Evolutionary conservation across 169 alveolate genomes (phyloP).

Genomic region (Toxoplasma gondii): DNA sequence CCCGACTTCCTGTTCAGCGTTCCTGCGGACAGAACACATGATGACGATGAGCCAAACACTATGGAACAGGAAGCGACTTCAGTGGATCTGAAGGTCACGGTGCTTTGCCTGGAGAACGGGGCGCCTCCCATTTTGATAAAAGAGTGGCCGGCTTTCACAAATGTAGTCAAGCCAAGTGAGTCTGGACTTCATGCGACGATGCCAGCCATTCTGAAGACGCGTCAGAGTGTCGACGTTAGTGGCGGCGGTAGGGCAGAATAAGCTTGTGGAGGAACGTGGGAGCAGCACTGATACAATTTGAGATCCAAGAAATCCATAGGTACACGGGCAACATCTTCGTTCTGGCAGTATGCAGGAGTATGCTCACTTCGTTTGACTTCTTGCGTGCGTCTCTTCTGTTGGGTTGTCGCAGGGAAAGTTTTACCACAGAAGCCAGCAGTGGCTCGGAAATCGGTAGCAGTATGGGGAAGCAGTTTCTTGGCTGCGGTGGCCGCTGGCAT

Average conservation of each 20-base stretch:
- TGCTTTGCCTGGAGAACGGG: background rate
- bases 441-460: background rate
- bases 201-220: background rate
- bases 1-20: conserved; percentile 7
- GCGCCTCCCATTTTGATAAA: background rate
- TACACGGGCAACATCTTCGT: too few relatives aligned
- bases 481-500: background rate
- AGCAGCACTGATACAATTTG: too few relatives aligned
- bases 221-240: background rate
- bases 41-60: background rate
- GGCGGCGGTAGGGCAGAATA: background rate
- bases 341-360: too few relatives aligned
- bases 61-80: conserved; percentile 1
- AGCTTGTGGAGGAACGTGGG: background rate
- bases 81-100: conserved; percentile 29
- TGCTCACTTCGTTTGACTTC: too few relatives aligned
- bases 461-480: background rate
- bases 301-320: too few relatives aligned
- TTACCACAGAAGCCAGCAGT: background rate
- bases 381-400: background rate
- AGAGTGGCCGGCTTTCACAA: background rate
- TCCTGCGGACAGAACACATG: background rate
- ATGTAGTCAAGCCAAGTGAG: conserved; percentile 20
- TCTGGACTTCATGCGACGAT: background rate
- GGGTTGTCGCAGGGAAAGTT: background rate